These are phyloP conservation scores for Astragalus membranaceus DNA, from an alignment of 306 rosid species.

Conservation along the genomic window DNA sequence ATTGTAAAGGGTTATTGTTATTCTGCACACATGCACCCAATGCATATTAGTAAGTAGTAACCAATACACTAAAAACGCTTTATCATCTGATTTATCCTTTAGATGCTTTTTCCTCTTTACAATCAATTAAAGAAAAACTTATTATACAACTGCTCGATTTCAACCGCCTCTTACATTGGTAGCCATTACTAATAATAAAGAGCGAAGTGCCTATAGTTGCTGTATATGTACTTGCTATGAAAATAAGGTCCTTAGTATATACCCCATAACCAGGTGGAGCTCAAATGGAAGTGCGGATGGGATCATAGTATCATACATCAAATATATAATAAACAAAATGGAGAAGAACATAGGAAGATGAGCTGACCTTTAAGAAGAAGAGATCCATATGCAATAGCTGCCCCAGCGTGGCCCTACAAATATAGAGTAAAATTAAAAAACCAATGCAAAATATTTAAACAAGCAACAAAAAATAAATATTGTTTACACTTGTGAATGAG, in stretches of 20 bases:
- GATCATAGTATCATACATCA: not conserved
- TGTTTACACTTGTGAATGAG: not conserved
- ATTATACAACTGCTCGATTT: not conserved
- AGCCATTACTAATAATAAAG: not conserved
- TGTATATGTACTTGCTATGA: not conserved
- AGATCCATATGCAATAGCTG: slow-evolving; percentile 90
- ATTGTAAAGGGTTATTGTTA: not conserved
- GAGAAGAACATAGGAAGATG: not conserved
- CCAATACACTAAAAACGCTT: not conserved
- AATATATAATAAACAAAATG: not conserved
- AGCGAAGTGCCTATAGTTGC: not conserved
- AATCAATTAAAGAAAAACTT: not conserved
- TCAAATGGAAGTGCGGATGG: not conserved
- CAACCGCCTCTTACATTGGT: not conserved
- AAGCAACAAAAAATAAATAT: not conserved
- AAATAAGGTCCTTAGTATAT: not conserved
- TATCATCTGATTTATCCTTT: not conserved
- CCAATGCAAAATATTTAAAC: not conserved
- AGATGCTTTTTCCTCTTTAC: not conserved
- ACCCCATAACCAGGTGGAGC: not conserved
- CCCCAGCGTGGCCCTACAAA: slow-evolving; percentile 84
- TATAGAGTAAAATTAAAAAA: not conserved
- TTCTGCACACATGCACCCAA: not conserved
- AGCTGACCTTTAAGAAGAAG: slow-evolving; percentile 83
- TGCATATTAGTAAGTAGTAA: not conserved